phyloP scores from a whole-genome alignment of 23 red algal genomes.

The Porphyridium purpureum region DNA sequence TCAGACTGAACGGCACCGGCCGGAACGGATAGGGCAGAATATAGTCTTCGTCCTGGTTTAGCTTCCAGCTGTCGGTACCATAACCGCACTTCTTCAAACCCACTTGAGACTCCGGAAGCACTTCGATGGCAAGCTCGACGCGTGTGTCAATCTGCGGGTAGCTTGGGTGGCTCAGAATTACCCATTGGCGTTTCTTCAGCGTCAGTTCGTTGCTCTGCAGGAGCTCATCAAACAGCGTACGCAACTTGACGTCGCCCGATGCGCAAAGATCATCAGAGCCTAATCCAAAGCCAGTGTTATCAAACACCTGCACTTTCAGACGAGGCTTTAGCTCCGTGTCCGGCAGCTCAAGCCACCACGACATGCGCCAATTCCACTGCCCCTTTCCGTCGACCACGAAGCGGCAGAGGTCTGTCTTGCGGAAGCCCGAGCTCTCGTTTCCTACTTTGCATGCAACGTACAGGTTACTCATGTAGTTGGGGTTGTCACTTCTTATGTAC shows the following conservation, averaged over 20 bases:
- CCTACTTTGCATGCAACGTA: conserved; percentile 44
- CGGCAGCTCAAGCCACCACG: conserved; percentile 47
- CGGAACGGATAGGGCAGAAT: conserved; percentile 49
- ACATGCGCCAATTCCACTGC: conserved; percentile 56
- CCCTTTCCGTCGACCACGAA: conserved; percentile 51
- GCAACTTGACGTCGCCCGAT: conserved; percentile 45
- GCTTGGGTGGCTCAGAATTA: conserved; percentile 47
- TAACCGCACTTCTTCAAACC: conserved; percentile 59
- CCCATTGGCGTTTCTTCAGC: conserved; percentile 57
- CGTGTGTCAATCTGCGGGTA: conserved; percentile 36
- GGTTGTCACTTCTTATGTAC: conserved; percentile 20
- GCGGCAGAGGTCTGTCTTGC: conserved; percentile 30
- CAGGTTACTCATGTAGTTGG: conserved; percentile 20
- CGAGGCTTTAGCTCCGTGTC: conserved; percentile 49
- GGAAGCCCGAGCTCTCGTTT: conserved; percentile 26
- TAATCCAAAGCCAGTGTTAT: conserved; percentile 30
- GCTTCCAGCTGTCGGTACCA: conserved; percentile 21
- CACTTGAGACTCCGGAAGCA: conserved; percentile 24
- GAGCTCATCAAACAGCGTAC: conserved; percentile 53
- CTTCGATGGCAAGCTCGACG: conserved; percentile 36
- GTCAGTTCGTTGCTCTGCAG: conserved; percentile 13
- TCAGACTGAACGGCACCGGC: conserved; percentile 49
- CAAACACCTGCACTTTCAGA: conserved; percentile 61
- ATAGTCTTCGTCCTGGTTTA: conserved; percentile 45
- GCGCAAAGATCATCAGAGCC: conserved; percentile 47